Conservation (phyloP, 108 stramenopile genomes). For the Cylindrotheca closterium region DNA sequence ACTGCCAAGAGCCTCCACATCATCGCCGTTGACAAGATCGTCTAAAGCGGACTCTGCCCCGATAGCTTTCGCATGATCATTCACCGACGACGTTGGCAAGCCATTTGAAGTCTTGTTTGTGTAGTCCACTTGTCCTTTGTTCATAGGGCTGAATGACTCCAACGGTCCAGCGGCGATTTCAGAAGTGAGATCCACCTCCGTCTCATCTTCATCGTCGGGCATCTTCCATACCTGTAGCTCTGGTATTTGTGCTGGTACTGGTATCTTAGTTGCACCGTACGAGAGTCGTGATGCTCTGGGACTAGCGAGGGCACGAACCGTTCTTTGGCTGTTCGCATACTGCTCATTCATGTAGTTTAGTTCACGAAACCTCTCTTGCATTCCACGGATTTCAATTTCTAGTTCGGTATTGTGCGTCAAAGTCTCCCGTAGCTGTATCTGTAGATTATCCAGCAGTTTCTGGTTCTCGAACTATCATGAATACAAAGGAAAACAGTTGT, state of each 20-base stretch:
- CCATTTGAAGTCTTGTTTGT: constrained; percentile 7
- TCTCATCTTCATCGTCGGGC: constrained; percentile 22
- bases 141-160: background rate
- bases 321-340: background rate
- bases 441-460: constrained; percentile 20
- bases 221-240: constrained; percentile 18
- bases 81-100: background rate
- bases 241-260: background rate
- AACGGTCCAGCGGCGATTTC: background rate
- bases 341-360: constrained; percentile 11
- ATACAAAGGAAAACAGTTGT: background rate
- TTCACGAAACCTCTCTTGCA: constrained; percentile 27
- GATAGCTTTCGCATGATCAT: constrained; percentile 12
- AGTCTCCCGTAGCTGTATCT: constrained; percentile 17
- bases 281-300: background rate
- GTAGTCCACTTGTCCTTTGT: background rate
- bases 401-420: constrained; percentile 27
- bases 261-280: background rate
- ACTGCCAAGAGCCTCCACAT: constrained; percentile 11
- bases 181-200: background rate
- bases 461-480: constrained; percentile 24
- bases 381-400: constrained; percentile 30
- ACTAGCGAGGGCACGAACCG: background rate
- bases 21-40: constrained; percentile 17
- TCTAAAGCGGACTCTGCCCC: constrained; percentile 4